Base-by-base conservation (phyloP, 805 yeast species). In the Saturnispora bothae region DNA sequence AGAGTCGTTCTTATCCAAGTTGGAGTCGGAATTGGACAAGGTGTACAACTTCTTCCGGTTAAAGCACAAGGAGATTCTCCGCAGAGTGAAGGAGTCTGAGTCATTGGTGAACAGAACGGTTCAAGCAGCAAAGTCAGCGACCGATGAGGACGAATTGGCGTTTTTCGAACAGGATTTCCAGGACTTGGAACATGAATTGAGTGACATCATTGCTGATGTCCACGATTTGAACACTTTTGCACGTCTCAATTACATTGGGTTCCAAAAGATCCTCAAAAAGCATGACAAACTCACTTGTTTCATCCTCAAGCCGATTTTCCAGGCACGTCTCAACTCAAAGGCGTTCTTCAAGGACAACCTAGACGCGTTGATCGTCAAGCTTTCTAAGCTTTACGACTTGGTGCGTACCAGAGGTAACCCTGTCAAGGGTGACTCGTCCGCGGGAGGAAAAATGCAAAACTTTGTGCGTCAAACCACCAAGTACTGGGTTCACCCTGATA, bases 401-500 rank as follows among this genome's bases (percentile, higher is more conserved):
- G 96, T 92, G 21, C 76, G 97, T 59, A 92, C 97, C 1, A 74
- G 95, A 50, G 98, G 98, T 50, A 83, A 85, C 55, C 97, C 98
- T 12, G 83, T 85, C 28, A 72, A 76, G 52, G 97, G 97, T 46
- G 98, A 92, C 62, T 78, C 95, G 4, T 59, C 96, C 4, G 96
- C 98, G n/a, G 98, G 98, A 54, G 98, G 98, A 31, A 71, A 81
- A 31, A 96, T 88, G 68, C 98, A 92, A 61, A 92, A 92, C 65
- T 92, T 92, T 53, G 97, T 92, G 33, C 81, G 98, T 62, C 98
- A 92, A 63, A 92, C 98, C 16, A 92, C 98, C 6, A 92, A 92
- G 57, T 92, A 92, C 63, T 92, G 99, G 99, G 97, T 92, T 23
- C 98, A 92, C 55, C 96, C 96, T 3, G 97, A 92, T 61, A 89